A percentile compares a stretch with the other conserved stretches of the same genome.
phyloP scores from a whole-genome alignment of 345 rosid genomes.

The Syzygium jambos region DNA sequence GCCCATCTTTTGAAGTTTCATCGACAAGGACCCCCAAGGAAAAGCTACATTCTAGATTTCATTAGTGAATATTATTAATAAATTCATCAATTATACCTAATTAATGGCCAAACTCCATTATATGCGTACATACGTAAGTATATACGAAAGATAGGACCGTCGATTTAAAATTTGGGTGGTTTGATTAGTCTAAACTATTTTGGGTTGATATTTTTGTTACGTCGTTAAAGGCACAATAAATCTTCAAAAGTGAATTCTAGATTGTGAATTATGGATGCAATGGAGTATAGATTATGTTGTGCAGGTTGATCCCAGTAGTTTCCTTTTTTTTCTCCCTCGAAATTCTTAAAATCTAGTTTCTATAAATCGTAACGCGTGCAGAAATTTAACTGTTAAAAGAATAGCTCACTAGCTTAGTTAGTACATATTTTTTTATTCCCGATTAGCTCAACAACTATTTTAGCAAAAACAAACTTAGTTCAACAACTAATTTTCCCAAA shows the following conservation, averaged over 20 bases:
- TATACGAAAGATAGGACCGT: not conserved
- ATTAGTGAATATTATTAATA: not conserved
- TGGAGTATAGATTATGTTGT: not conserved
- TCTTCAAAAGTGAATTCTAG: not conserved
- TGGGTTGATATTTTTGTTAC: not conserved
- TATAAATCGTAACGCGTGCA: fast-evolving
- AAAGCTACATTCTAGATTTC: not conserved
- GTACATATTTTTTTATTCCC: not conserved
- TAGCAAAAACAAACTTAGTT: not conserved
- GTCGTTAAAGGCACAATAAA: fast-evolving
- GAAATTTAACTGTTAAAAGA: not conserved
- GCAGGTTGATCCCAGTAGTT: not conserved
- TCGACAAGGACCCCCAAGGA: not conserved
- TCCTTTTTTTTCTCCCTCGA: not conserved
- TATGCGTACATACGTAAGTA: not conserved
- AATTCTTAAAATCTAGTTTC: not conserved
- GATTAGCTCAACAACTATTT: not conserved
- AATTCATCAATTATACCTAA: not conserved
- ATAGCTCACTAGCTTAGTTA: not conserved
- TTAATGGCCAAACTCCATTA: not conserved
- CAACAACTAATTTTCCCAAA: not conserved
- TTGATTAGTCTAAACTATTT: not conserved
- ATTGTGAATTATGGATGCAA: not conserved
- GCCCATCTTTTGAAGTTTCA: not conserved
- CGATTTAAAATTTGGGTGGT: not conserved